Evolutionary conservation across 495 filamentous ascomycete species (phyloP), one percentile per base, ranked within the genome.

Genomic region (Penicillium longicatenatum): DNA sequence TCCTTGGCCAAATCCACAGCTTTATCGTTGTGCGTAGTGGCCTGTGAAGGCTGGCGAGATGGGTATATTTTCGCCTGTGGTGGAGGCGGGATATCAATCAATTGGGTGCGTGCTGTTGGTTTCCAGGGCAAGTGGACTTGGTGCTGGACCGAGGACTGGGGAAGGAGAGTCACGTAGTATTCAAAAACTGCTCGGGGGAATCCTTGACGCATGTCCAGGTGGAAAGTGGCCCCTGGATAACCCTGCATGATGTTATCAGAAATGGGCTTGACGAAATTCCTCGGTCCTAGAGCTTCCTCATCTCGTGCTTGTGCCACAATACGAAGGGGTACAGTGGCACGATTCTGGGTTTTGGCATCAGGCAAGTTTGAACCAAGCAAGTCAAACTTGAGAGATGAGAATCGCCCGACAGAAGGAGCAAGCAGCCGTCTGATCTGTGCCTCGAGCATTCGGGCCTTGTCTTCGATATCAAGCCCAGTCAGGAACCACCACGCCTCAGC

Each of bases 381-480:
- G 24, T 66, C 64, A 53, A 76, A 75, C 2, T 66, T 69, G 9
- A 77, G 63, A 2, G 61, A 52, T 0, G 69, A 72, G 50, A 65
- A 75, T 20, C 63, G 48, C 4, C 65, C 46, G 2, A 58, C 51
- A 45, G 44, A 62, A 2, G 67, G 67, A 3, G 59, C 53, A 31
- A 72, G 55, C 24, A 60, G 47, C 1, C 35, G 59, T 21, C 66
- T 63, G 17, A 70, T 54, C 52, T 82, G 79, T 16, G 58, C 55
- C 51, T 81, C 75, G 12, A 73, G 62, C 70, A 70, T 71, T 42
- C 72, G 66, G 1, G 69, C 75, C 57, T 83, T 83, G 41, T 68
- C 70, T 17, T 71, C 73, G n/a, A 75, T 69, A 50, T 78, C 80
- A 7, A 80, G 70, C 1, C 81, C 75, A 22, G 66, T 69, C 58